Conservation (phyloP, 2,329 filamentous ascomycete genomes). For the Polychaeton citri region DNA sequence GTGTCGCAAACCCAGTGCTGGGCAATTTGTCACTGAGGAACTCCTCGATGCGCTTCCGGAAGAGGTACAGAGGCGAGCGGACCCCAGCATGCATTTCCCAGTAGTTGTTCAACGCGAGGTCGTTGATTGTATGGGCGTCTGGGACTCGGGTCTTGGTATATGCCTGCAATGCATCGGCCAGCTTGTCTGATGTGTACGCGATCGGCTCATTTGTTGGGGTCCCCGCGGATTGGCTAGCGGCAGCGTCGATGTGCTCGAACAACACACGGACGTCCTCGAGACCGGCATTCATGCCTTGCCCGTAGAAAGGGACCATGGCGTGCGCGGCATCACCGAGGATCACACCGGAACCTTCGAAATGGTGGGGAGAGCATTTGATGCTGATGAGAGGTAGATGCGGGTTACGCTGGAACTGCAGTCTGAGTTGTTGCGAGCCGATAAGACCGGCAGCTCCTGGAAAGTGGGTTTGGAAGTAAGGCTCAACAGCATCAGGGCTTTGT, state of each 20-base stretch:
- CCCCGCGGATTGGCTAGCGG: conserved; percentile 32
- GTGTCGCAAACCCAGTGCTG: conserved; percentile 72
- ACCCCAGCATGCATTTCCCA: conserved; percentile 86
- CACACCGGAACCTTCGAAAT: conserved; percentile 62
- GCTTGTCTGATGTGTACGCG: not conserved
- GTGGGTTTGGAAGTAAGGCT: conserved; percentile 63
- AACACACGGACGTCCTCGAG: conserved; percentile 86
- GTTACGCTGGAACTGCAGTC: conserved; percentile 63
- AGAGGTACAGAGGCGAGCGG: conserved; percentile 58
- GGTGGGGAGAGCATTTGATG: conserved; percentile 84
- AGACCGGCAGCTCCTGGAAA: conserved; percentile 72
- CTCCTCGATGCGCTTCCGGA: conserved; percentile 82
- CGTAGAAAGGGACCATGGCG: conserved; percentile 97
- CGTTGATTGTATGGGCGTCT: conserved; percentile 82
- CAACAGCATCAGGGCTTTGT: conserved; percentile 43
- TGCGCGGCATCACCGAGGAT: conserved; percentile 91
- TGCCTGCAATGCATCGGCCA: conserved; percentile 44
- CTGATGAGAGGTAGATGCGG: conserved; percentile 86
- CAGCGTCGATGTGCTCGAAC: conserved; percentile 66
- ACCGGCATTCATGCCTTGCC: conserved; percentile 94
- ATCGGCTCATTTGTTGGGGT: not conserved
- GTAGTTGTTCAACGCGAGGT: conserved; percentile 83
- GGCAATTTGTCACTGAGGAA: conserved; percentile 64
- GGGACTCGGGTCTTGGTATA: conserved; percentile 63
- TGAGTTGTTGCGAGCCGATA: conserved; percentile 54